A percentile compares a stretch with the other conserved stretches of the same genome.
Evolutionary conservation across 2,329 filamentous ascomycete genomes (phyloP).

Genomic region (Xylariaceae sp.): DNA sequence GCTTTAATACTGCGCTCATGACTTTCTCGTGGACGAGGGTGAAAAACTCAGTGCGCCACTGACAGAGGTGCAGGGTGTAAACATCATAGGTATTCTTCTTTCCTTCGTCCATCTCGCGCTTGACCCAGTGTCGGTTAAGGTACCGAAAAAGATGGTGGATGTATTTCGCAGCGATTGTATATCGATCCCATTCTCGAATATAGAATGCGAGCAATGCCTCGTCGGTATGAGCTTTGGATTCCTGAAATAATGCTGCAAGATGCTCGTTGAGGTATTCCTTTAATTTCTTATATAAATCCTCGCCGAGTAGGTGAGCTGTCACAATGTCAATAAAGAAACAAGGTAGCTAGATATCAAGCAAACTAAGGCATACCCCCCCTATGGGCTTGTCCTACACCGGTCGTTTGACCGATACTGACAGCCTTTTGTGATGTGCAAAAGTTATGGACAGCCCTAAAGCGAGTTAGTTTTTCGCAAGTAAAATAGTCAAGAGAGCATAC

Average conservation of each 20-base stretch:
- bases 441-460: constrained; percentile 84
- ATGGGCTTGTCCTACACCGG: constrained; percentile 60
- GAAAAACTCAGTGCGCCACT: constrained; percentile 94
- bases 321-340: constrained; percentile 29
- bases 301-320: constrained; percentile 87
- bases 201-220: constrained; percentile 92
- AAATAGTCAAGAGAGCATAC: constrained; percentile 49
- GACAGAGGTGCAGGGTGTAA: constrained; percentile 93
- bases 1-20: constrained; percentile 91
- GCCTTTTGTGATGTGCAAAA: constrained; percentile 99
- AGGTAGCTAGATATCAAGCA: not conserved
- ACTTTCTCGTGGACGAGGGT: constrained; percentile 82
- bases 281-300: constrained; percentile 93
- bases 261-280: constrained; percentile 84
- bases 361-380: constrained; percentile 66
- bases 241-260: constrained; percentile 70
- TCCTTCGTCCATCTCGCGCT: constrained; percentile 97
- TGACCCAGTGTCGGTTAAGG: constrained; percentile 98
- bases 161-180: constrained; percentile 94
- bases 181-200: constrained; percentile 94
- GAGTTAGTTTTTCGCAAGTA: constrained; percentile 43
- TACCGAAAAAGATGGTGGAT: constrained; percentile 97
- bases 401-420: constrained; percentile 59
- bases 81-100: constrained; percentile 99
- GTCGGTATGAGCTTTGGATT: constrained; percentile 81